A percentile compares a stretch with the other conserved stretches of the same genome.
Conservation (phyloP, 2,329 filamentous ascomycete species). For the Tolypocladium capitatum region DNA sequence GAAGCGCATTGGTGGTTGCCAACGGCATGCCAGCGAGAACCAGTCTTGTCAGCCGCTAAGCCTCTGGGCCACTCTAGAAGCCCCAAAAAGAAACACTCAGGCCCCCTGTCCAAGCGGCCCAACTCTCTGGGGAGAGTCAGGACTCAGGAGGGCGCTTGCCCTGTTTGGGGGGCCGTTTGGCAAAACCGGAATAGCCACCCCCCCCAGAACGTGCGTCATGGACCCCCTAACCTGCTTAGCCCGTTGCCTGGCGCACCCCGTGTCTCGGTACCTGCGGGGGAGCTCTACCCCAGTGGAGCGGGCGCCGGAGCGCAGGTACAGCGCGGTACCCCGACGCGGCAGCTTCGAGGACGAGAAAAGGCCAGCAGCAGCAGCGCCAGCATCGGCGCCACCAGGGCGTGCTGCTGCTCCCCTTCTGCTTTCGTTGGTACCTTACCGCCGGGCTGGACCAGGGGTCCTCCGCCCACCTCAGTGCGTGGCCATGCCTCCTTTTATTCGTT, state of each 20-base stretch:
- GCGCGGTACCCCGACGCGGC: too few species aligned
- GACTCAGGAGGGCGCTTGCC: background rate
- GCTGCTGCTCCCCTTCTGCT: background rate
- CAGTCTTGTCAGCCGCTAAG: too few species aligned
- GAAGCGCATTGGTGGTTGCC: too few species aligned
- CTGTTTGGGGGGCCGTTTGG: background rate
- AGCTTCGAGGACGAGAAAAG: too few species aligned
- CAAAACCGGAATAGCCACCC: background rate
- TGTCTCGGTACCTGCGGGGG: background rate
- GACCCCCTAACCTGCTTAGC: background rate
- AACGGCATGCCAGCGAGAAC: too few species aligned
- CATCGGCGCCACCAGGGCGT: background rate
- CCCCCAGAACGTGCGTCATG: background rate
- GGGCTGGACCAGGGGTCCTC: too few species aligned
- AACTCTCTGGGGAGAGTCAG: background rate
- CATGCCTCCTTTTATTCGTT: conserved; percentile 1
- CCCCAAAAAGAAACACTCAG: background rate
- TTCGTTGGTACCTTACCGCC: too few species aligned
- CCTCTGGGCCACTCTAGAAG: background rate
- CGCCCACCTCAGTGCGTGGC: too few species aligned
- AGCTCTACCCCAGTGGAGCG: background rate
- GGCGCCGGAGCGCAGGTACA: background rate
- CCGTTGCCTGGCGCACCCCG: background rate
- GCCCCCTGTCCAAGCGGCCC: background rate
- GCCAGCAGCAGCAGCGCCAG: too few species aligned